Evolutionary conservation across 2,329 filamentous ascomycete genomes (phyloP).

Genomic region (Lachnellula cervina): DNA sequence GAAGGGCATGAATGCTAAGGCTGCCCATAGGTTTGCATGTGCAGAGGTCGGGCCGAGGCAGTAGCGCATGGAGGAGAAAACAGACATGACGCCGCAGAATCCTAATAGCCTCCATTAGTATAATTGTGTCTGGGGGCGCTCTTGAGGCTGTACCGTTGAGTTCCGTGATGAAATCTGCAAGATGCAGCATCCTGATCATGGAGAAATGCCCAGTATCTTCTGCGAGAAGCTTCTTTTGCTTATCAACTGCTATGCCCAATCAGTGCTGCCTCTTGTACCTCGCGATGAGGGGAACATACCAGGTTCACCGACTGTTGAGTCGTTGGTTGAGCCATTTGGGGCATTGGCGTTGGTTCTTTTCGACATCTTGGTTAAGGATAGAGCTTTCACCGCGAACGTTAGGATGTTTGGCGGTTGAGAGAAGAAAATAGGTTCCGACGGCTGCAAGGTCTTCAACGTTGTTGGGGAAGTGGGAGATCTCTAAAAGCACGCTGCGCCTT

Average conservation of each 20-base stretch:
- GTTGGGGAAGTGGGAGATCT: too few species aligned
- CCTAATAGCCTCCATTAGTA: conserved; percentile 39
- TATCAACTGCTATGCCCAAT: conserved; percentile 54
- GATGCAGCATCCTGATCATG: conserved; percentile 63
- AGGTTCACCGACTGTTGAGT: conserved; percentile 36
- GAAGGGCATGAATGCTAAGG: conserved; percentile 83
- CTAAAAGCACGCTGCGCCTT: too few species aligned
- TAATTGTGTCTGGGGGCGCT: not conserved
- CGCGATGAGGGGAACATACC: conserved; percentile 33
- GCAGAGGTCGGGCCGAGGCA: conserved; percentile 67
- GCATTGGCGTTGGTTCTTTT: conserved; percentile 51
- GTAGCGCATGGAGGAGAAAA: conserved; percentile 93
- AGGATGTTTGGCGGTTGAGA: not conserved
- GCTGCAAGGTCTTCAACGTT: too few species aligned
- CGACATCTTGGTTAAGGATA: conserved; percentile 48
- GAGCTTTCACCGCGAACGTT: not conserved
- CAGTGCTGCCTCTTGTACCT: conserved; percentile 8
- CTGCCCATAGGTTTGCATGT: conserved; percentile 69
- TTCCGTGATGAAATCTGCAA: conserved; percentile 80
- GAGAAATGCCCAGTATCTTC: conserved; percentile 70
- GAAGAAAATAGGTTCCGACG: not conserved
- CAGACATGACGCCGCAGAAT: conserved; percentile 88
- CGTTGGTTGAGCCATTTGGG: conserved; percentile 45
- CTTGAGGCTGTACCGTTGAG: conserved; percentile 56
- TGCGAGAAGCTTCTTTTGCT: conserved; percentile 70